Evolutionary conservation across 768 basidiomycete genomes (phyloP), one percentile per base, ranked within the genome.

Genomic region (Multifurca ochricompacta): DNA sequence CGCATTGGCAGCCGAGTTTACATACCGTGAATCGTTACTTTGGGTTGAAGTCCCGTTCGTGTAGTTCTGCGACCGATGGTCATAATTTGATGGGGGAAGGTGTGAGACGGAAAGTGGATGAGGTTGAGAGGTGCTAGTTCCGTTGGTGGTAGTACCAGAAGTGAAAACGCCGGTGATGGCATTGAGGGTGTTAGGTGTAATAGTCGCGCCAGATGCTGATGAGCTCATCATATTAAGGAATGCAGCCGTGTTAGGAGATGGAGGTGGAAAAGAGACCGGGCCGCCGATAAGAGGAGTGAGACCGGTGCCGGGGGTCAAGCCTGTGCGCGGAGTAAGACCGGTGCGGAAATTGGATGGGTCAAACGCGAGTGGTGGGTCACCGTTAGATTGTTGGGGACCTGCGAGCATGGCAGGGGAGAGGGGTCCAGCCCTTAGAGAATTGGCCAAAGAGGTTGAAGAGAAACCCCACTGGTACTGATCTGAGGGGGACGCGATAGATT

Each of bases 341-440:
- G 91, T 92, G 41, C 91, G 81, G 72, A 91, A 82, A 39, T 76
- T 71, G 60, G 78, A 63, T 36, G 85, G 81, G 65, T 92, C 90
- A 67, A 91, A 94, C 46, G 75, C 59, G 45, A 69, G 69, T 3
- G 64, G 63, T 66, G 63, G 76, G 31, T 69, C 42, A 14, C 56
- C 66, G 53, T 61, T 70, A 48, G 71, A 61, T 43, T 75, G 75
- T 67, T 82, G 83, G 3, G 92, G 94, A 8, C 88, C 95, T 25
- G 90, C 82, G 56, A 96, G 84, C 91, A 97, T 95, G 51, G 95
- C 93, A 28, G 95, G 95, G 5, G 90, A 92, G 51, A 98, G 83
- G 1, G 95, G 95, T 4, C 94, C 95, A 0, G 93, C 80, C 42
- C 95, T 83, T 31, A 98, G 81, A 2, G 91, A 93, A 68, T 87